Conservation (phyloP, 441 rosid genomes). For the Erodium trifolium region DNA sequence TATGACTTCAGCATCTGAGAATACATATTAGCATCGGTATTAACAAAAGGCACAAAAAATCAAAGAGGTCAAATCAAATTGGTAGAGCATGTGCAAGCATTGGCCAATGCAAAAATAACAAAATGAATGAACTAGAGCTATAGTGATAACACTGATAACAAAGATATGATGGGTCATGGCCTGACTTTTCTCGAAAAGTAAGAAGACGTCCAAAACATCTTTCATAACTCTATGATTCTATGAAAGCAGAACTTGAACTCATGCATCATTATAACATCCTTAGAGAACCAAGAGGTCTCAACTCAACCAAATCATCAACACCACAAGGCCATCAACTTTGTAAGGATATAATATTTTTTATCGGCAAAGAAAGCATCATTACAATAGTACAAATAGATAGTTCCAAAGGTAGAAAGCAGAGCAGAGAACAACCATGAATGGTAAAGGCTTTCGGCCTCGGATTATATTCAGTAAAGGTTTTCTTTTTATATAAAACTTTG, state of each 20-base stretch:
- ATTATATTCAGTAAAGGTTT: no score
- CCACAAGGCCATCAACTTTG: not conserved
- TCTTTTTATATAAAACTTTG: not conserved
- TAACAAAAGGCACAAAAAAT: slow-evolving; percentile 4
- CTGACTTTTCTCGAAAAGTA: not conserved
- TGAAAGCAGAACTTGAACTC: not conserved
- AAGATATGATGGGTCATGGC: not conserved
- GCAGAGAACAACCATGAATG: not conserved
- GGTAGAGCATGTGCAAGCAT: not conserved
- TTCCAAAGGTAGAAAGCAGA: not conserved
- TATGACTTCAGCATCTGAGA: slow-evolving; percentile 59
- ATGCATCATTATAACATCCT: slow-evolving; percentile 2
- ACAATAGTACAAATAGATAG: not conserved
- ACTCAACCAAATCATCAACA: not conserved
- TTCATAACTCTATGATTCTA: not conserved
- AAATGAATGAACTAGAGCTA: slow-evolving; percentile 9
- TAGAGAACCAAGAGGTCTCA: not conserved
- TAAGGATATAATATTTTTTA: not conserved
- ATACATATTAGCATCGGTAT: slow-evolving; percentile 15
- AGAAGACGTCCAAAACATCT: not conserved
- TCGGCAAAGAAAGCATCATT: not conserved
- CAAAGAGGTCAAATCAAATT: not conserved
- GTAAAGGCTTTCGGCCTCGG: not conserved
- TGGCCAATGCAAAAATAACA: not conserved
- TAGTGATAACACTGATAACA: not conserved